Evolutionary conservation across 257 asterid genomes (phyloP).

Genomic region (Orobanche coerulescens): DNA sequence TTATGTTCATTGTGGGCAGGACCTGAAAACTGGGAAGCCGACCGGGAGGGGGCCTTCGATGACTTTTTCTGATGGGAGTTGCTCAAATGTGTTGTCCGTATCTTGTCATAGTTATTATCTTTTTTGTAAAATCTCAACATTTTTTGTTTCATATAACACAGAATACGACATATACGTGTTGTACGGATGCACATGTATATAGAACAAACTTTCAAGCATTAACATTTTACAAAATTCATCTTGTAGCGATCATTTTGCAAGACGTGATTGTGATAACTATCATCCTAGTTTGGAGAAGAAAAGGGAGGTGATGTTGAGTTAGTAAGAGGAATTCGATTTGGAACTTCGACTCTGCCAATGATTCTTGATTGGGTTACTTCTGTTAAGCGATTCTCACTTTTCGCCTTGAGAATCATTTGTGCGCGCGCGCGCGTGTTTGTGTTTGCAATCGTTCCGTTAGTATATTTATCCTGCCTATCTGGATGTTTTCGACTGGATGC

Average conservation of each 20-base stretch:
- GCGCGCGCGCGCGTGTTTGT: too few species aligned
- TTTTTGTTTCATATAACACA: constrained; percentile 34
- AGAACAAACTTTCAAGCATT: constrained; percentile 13
- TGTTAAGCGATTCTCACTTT: too few species aligned
- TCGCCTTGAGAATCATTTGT: too few species aligned
- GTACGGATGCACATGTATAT: constrained; percentile 34
- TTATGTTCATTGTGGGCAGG: constrained; percentile 68
- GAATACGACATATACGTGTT: constrained; percentile 34
- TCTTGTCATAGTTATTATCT: constrained; percentile 35
- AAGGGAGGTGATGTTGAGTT: constrained; percentile 16
- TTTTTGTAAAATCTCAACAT: constrained; percentile 31
- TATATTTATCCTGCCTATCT: too few species aligned
- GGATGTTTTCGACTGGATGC: too few species aligned
- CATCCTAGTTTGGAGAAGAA: constrained; percentile 14
- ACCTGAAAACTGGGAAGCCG: constrained; percentile 67
- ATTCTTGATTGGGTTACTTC: too few species aligned
- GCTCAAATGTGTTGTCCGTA: constrained; percentile 44
- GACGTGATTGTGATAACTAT: not conserved
- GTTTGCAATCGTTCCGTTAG: too few species aligned
- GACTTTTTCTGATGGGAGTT: constrained; percentile 90
- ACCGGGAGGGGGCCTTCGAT: constrained; percentile 92
- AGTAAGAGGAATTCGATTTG: constrained; percentile 47
- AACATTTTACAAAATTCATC: constrained; percentile 23
- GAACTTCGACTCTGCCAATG: constrained; percentile 49
- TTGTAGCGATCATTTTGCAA: constrained; percentile 9